Conservation (phyloP, 768 basidiomycete genomes). For the Pisolithus sp. region DNA sequence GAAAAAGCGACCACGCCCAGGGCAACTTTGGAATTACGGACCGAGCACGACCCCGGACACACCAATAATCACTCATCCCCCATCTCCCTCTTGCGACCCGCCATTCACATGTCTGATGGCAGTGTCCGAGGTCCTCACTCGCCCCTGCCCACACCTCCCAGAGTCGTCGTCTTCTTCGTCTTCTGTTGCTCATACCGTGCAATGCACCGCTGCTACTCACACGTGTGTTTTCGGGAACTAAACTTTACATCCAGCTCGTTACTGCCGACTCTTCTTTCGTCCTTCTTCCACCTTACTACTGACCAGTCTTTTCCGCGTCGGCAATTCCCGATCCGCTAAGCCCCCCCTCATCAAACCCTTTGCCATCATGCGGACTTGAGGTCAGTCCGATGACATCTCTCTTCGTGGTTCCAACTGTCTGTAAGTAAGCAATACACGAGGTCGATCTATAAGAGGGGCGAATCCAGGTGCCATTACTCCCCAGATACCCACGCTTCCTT, state of each 20-base stretch:
- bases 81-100: not conserved
- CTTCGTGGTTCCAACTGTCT: not conserved
- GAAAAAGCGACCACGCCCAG: too few relatives aligned
- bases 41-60: constrained; percentile 5
- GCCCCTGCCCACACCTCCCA: too few relatives aligned
- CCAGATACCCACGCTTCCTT: constrained; percentile 1
- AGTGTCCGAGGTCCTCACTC: constrained; percentile 14
- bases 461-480: not conserved
- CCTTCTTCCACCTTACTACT: too few relatives aligned
- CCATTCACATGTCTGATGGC: constrained; percentile 21
- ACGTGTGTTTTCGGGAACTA: constrained; percentile 2
- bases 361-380: not conserved
- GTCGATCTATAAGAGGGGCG: not conserved
- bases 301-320: not conserved
- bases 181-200: not conserved
- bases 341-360: not conserved
- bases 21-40: constrained; percentile 5
- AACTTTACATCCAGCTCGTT: not conserved
- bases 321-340: too few relatives aligned
- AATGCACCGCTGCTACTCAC: not conserved
- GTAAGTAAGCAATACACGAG: not conserved
- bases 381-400: constrained; percentile 3
- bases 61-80: not conserved
- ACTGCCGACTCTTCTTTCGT: not conserved
- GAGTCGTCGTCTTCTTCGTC: not conserved